Evolutionary conservation across 768 basidiomycete species (phyloP), one percentile per base, ranked within the genome.

Genomic region (Russula abietina): DNA sequence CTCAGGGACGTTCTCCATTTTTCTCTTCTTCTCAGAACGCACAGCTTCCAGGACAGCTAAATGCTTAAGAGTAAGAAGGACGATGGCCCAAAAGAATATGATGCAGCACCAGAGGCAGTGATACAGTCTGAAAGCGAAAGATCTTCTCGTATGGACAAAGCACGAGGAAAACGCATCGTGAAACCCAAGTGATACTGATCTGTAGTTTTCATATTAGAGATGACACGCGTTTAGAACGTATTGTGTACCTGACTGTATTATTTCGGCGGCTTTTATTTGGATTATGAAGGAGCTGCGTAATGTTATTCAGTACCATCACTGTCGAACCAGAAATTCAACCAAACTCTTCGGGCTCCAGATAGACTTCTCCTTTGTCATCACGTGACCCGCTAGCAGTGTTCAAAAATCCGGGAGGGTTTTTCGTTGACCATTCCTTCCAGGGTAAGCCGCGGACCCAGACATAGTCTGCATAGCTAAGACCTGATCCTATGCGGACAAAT

Each of bases 111-210:
- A 51, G 84, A 79, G 1, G 85, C 85, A 11, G 83, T 78, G 81
- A 88, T 81, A 71, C 89, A 91, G 69, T 93, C 91, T 1, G 81
- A 81, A 46, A 84, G 76, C 38, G 72, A 80, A 22, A 91, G 78
- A 69, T 97, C 93, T 55, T 91, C 89, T 26, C 92, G 83, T 63
- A 95, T 92, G 3, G 74, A 71, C 51, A 92, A 69, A 17, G 91
- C 93, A 60, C 95, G 83, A 50, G 97, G 96, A 71, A 99, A 99
- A 24, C 97, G 87, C 85, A 99, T 88, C 0, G 96, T 98, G 65
- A 87, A 84, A 4, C 87, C 89, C 66, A 93, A 72, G 57, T 89
- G 88, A 69, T 92, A 98, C 68, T 86, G 86, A 67, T 93, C 94
- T 86, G 64, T 67, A 66, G 54, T 26, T 50, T 56, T 52, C 49